Percentiles rank a stretch among this genome's conserved stretches.
phyloP scores from a whole-genome alignment of 129 eudicot genomes.

The Smallanthus sonchifolius region DNA sequence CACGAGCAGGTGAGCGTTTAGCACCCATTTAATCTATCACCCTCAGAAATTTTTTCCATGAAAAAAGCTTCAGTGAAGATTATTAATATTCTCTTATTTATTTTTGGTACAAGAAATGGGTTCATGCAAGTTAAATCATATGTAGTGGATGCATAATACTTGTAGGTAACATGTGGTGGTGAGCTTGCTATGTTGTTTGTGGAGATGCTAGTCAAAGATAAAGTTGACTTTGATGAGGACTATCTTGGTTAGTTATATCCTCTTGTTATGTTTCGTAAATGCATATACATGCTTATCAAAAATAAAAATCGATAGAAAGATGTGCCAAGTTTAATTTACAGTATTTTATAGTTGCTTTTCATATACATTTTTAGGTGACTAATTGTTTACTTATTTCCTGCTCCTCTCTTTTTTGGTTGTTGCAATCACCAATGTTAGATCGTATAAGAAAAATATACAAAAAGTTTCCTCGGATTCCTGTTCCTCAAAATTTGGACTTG shows the following conservation, averaged over 20 bases:
- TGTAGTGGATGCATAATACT: slow-evolving; percentile 12
- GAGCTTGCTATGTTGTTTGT: slow-evolving; percentile 88
- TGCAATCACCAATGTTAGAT: slow-evolving; percentile 42
- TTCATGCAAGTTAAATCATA: not conserved
- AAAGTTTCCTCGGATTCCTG: slow-evolving; percentile 68
- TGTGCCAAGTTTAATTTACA: not conserved
- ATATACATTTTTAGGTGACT: not conserved
- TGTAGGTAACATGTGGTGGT: slow-evolving; percentile 86
- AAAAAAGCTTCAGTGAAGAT: not conserved
- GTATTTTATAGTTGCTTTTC: not conserved
- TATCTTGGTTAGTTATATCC: slow-evolving; percentile 61
- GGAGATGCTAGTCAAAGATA: slow-evolving; percentile 84
- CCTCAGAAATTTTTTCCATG: not conserved
- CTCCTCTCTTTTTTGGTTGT: not conserved
- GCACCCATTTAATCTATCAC: not conserved
- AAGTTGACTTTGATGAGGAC: slow-evolving; percentile 49
- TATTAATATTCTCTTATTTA: too few relatives aligned
- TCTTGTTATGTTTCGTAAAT: slow-evolving; percentile 1
- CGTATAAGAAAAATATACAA: slow-evolving; percentile 77
- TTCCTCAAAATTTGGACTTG: slow-evolving; percentile 77
- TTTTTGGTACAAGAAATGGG: too few relatives aligned
- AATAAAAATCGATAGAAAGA: not conserved
- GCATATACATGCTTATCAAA: not conserved
- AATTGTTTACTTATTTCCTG: not conserved
- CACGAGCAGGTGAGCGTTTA: slow-evolving; percentile 51